phyloP scores from a whole-genome alignment of 352 stramenopile genomes.

The Poterioochromonas sp. region DNA sequence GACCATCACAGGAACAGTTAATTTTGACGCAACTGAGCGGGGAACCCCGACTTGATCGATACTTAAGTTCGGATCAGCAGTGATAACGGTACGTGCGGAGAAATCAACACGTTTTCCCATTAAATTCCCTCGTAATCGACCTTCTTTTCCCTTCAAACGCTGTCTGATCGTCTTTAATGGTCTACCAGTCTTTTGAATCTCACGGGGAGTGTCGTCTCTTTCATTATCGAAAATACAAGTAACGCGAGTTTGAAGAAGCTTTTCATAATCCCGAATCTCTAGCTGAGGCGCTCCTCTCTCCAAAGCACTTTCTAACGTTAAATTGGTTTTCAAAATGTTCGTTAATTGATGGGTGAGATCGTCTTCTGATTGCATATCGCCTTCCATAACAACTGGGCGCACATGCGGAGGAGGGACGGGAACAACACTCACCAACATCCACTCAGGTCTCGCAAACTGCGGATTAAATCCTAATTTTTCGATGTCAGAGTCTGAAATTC shows the following conservation, averaged over 20 bases:
- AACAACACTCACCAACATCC: conserved; percentile 95
- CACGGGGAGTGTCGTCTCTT: conserved; percentile 82
- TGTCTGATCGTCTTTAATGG: conserved; percentile 94
- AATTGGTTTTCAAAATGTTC: conserved; percentile 97
- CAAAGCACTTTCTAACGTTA: conserved; percentile 84
- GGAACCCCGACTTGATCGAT: conserved; percentile 98
- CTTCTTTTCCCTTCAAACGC: conserved; percentile 91
- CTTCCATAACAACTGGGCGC: conserved; percentile 88
- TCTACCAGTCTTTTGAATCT: conserved; percentile 88
- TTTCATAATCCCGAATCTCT: conserved; percentile 84
- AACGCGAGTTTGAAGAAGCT: conserved; percentile 71
- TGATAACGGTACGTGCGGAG: conserved; percentile 97
- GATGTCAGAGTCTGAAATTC: conserved; percentile 93
- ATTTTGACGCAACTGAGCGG: conserved; percentile 92
- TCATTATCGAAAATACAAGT: conserved; percentile 95
- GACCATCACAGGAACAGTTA: conserved; percentile 96
- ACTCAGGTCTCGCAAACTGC: conserved; percentile 87
- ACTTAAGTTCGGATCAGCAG: conserved; percentile 94
- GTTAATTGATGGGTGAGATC: conserved; percentile 95
- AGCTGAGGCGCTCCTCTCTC: conserved; percentile 85
- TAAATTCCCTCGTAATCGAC: conserved; percentile 95
- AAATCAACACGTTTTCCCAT: conserved; percentile 99
- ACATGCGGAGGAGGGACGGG: conserved; percentile 95
- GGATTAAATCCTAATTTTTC: conserved; percentile 85
- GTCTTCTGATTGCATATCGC: conserved; percentile 82